Conservation (phyloP, 2,329 filamentous ascomycete species). For the Botrytis porri region DNA sequence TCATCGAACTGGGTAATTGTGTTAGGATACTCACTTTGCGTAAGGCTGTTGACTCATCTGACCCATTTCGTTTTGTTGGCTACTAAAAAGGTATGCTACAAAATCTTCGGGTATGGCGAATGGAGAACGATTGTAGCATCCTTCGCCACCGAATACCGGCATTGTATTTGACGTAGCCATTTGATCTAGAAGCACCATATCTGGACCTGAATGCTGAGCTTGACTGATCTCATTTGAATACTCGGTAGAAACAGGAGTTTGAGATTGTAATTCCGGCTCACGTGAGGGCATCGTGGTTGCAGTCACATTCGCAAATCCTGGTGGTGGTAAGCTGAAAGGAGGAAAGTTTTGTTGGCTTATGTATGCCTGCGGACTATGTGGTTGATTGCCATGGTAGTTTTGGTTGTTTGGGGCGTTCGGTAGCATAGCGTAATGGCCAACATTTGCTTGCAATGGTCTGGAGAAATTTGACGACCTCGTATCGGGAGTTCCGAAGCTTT, state of each 20-base stretch:
- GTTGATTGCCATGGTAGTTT: constrained; percentile 42
- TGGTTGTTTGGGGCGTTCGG: constrained; percentile 52
- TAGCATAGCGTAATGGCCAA: constrained; percentile 51
- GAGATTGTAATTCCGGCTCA: constrained; percentile 34
- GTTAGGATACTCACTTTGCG: constrained; percentile 46
- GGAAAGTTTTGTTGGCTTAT: constrained; percentile 60
- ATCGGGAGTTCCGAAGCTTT: constrained; percentile 37
- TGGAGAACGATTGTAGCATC: constrained; percentile 73
- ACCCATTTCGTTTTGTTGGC: constrained; percentile 53
- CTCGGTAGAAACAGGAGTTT: constrained; percentile 33
- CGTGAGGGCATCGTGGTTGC: constrained; percentile 38
- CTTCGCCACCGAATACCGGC: constrained; percentile 83
- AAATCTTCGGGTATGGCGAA: constrained; percentile 86
- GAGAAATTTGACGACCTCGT: constrained; percentile 40
- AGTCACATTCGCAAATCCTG: constrained; percentile 50
- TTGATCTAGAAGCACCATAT: constrained; percentile 60
- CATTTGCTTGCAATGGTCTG: constrained; percentile 48
- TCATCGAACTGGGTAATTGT: neutral
- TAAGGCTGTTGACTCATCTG: constrained; percentile 50
- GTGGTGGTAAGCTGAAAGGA: constrained; percentile 60
- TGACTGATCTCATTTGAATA: constrained; percentile 39
- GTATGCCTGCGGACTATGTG: constrained; percentile 48
- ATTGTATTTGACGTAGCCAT: constrained; percentile 67
- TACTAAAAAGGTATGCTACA: constrained; percentile 79
- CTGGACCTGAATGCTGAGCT: constrained; percentile 39